These are phyloP conservation scores for Viola odorata DNA, from an alignment of 345 rosid genomes.

Conservation along the genomic window DNA sequence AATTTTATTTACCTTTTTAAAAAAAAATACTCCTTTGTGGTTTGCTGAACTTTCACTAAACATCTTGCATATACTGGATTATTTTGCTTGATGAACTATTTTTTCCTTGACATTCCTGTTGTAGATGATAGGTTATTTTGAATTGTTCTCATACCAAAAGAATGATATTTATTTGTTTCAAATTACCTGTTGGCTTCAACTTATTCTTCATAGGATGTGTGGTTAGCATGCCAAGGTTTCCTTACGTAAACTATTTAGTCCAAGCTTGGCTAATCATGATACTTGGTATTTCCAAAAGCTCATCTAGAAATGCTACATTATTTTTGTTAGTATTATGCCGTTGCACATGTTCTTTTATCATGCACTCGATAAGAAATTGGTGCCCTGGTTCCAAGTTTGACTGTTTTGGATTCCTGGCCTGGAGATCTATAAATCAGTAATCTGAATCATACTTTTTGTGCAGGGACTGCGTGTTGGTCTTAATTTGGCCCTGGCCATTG, in stretches of 20 bases:
- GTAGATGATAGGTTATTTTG: too few relatives aligned
- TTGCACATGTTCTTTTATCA: not conserved
- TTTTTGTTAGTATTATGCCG: constrained; percentile 4
- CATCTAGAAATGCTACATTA: not conserved
- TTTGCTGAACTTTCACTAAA: not conserved
- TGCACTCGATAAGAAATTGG: not conserved
- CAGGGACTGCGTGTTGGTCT: constrained; percentile 95
- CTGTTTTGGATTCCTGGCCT: not conserved
- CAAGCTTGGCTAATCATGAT: too few relatives aligned
- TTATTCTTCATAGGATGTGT: not conserved
- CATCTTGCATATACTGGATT: too few relatives aligned
- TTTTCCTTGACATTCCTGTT: too few relatives aligned
- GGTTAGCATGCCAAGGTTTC: not conserved
- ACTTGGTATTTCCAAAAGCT: not conserved
- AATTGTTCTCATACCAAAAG: not conserved
- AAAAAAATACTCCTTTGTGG: not conserved
- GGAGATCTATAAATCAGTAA: not conserved
- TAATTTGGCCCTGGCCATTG: constrained; percentile 93
- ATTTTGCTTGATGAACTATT: too few relatives aligned
- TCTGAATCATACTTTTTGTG: constrained; percentile 12
- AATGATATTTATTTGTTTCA: not conserved
- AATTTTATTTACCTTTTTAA: too few relatives aligned
- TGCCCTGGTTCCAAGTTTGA: not conserved
- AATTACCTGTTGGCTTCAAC: too few relatives aligned
- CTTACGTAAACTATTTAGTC: not conserved